Conservation (phyloP, 108 stramenopile genomes). For the Aurantiochytrium sp. region DNA sequence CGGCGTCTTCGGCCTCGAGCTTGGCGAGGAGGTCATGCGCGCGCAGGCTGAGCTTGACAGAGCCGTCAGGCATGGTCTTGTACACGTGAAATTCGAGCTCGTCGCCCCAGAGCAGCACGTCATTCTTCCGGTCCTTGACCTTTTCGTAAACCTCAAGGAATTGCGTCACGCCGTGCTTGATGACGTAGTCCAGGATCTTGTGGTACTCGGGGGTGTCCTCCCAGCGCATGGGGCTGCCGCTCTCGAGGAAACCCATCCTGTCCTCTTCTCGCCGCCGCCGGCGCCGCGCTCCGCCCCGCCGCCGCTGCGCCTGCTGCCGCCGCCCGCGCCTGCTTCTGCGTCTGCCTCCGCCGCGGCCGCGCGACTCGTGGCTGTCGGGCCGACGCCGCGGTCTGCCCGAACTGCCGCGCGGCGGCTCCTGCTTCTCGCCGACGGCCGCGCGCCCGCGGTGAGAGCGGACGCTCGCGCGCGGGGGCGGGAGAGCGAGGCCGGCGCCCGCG, state of each 20-base stretch:
- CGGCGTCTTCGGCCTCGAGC: slow-evolving; percentile 48
- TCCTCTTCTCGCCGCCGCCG: neutral
- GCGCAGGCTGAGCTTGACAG: slow-evolving; percentile 26
- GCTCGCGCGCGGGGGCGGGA: too few species aligned
- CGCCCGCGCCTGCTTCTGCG: too few species aligned
- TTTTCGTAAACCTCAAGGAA: slow-evolving; percentile 87
- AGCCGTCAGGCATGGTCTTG: neutral
- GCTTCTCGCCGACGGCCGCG: too few species aligned
- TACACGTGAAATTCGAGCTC: slow-evolving; percentile 73
- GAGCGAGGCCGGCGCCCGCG: too few species aligned
- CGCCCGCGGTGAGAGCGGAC: too few species aligned
- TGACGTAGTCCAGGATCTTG: slow-evolving; percentile 61
- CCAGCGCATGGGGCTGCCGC: slow-evolving; percentile 86
- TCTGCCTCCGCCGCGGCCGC: too few species aligned
- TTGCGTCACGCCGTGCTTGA: slow-evolving; percentile 83
- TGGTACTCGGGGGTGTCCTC: slow-evolving; percentile 67
- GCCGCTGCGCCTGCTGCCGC: too few species aligned
- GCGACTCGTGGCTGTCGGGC: too few species aligned
- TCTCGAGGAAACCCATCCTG: slow-evolving; percentile 70
- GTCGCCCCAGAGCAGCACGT: slow-evolving; percentile 94
- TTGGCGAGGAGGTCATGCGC: slow-evolving; percentile 76
- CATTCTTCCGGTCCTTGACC: slow-evolving; percentile 75
- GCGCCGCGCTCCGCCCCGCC: too few species aligned
- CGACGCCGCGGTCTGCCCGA: too few species aligned
- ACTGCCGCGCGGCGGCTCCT: too few species aligned